phyloP scores from a whole-genome alignment of 176 grass and related monocot species.

The Avena eriantha region DNA sequence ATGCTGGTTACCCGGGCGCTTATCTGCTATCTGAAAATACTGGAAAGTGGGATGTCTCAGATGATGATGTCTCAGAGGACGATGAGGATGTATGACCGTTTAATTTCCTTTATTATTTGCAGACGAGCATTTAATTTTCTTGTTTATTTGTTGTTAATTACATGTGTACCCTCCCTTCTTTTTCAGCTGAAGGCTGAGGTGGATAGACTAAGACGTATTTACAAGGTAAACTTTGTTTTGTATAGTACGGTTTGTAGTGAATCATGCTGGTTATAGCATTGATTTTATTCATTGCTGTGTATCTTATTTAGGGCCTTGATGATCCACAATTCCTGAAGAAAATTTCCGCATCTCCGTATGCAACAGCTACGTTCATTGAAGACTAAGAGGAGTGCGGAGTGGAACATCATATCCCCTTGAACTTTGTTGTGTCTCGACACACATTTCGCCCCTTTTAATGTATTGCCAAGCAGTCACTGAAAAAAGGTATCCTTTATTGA shows the following conservation, averaged over 20 bases:
- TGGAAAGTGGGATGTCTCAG: no score
- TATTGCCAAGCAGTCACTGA: no score
- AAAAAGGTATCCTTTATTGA: no score
- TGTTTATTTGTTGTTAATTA: neutral
- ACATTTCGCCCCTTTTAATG: no score
- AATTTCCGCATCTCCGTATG: neutral
- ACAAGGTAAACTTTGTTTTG: neutral
- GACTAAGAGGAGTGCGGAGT: neutral
- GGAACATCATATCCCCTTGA: neutral
- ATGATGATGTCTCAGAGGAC: neutral
- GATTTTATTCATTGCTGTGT: neutral
- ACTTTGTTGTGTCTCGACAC: neutral
- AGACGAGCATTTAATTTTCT: neutral
- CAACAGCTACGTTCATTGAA: neutral
- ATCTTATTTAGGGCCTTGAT: conserved; percentile 11
- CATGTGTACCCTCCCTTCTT: neutral
- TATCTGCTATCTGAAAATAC: no score
- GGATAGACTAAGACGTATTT: neutral
- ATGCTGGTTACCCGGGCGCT: no score
- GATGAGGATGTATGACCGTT: no score
- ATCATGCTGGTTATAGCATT: neutral
- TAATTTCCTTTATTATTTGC: no score
- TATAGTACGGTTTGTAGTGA: neutral
- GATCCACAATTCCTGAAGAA: neutral
- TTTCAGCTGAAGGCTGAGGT: neutral